Base-by-base conservation (phyloP, 2,329 filamentous ascomycete species). In the Aspergillus pseudonomiae region DNA sequence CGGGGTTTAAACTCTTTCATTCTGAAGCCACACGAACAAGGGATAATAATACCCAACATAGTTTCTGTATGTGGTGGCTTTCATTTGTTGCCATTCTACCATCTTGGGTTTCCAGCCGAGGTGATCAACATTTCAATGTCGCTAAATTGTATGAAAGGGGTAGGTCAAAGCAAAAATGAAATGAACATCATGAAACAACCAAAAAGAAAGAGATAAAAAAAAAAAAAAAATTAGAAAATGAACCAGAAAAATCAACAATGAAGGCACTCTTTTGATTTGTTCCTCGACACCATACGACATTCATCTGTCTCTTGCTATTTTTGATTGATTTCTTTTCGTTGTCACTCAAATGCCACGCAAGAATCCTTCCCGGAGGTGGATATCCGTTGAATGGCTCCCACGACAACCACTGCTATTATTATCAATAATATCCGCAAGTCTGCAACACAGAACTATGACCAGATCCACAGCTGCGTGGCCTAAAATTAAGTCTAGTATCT, bases 401-500 rank as follows among this genome's bases (percentile, higher is more conserved):
- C 32, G 21, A 55, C 52, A 39, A 55, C 52, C 21, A 57, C n/a
- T 60, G 41, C 41, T 60, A 64, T 64, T 64, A 62, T 63, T 63
- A 62, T 63, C 58, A 59, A 43, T 63, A 39, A 55, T 55, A 55
- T 55, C 52, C 52, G 52, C 52, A 55, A 55, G 28, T 55, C 52
- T 55, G 52, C 52, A 55, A n/a, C 30, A 55, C n/a, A n/a, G n/a
- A n/a, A n/a, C n/a, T n/a, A n/a, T 55, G 32, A 55, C 57, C 50
- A 60, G 65, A 62, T 72, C 70, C 71, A 74, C 70, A 65, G 57
- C 65, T 66, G 65, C 67, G 67, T 66, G 69, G 71, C 65, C 70
- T 68, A 66, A 67, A 70, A 71, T 62, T 62, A 58, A 59, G 57
- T 57, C 50, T 56, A 64, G 52, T 56, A 64, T 62, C 63, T 60